These are phyloP conservation scores for Terfezia claveryi DNA, from an alignment of 495 filamentous ascomycete genomes.

Conservation along the genomic window DNA sequence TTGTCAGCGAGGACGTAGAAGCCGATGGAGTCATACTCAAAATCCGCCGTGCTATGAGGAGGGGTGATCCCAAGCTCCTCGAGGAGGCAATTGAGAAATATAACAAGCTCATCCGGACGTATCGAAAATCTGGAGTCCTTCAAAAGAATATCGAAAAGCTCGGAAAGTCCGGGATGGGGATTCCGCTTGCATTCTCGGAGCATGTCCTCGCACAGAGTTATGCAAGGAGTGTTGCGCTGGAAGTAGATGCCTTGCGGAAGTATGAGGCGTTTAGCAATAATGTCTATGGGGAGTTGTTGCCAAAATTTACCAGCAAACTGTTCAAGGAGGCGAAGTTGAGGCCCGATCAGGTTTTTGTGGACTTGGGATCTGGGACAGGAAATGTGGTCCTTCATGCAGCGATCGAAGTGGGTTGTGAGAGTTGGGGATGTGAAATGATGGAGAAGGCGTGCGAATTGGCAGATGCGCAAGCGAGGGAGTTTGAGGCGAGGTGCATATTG, in stretches of 20 bases:
- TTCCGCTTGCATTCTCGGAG: constrained; percentile 42
- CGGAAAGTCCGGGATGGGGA: constrained; percentile 27
- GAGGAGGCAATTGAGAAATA: constrained; percentile 47
- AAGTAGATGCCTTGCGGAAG: constrained; percentile 54
- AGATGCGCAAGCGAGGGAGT: constrained; percentile 68
- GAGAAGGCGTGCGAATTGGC: constrained; percentile 65
- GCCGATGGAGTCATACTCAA: constrained; percentile 40
- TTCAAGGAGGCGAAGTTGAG: constrained; percentile 50
- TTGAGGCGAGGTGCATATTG: constrained; percentile 56
- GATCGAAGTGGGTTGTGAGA: constrained; percentile 78
- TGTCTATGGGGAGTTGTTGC: constrained; percentile 82
- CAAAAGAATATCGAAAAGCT: constrained; percentile 42
- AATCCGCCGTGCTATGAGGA: constrained; percentile 31
- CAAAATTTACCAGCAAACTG: constrained; percentile 58
- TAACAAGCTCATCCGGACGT: constrained; percentile 40
- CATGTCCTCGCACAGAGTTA: constrained; percentile 76
- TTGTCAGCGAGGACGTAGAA: constrained; percentile 39
- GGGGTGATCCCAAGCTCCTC: constrained; percentile 43
- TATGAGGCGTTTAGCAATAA: constrained; percentile 77
- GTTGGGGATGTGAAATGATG: constrained; percentile 94
- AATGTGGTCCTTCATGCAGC: constrained; percentile 92
- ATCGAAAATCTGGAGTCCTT: constrained; percentile 42
- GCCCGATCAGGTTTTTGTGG: constrained; percentile 67
- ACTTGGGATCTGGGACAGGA: constrained; percentile 83
- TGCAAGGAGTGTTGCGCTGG: constrained; percentile 73